A percentile compares a stretch with the other conserved stretches of the same genome.
phyloP scores from a whole-genome alignment of 768 basidiomycete species.

The Lyophyllum shimeji region DNA sequence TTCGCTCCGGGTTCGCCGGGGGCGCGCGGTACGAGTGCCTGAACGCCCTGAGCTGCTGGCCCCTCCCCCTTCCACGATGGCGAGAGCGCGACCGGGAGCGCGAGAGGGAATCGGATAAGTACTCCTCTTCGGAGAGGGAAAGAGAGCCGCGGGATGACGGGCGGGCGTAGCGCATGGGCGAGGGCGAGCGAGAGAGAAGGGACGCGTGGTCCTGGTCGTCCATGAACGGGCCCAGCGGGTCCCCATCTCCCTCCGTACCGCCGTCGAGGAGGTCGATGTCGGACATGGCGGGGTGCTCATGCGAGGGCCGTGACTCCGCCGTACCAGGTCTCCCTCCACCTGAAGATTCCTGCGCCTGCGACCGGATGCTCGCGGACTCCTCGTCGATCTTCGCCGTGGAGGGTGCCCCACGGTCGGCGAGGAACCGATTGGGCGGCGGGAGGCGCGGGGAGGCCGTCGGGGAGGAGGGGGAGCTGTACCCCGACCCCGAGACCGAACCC shows the following conservation, averaged over 20 bases:
- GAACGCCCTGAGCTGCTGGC: constrained; percentile 5
- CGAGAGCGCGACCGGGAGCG: constrained; percentile 11
- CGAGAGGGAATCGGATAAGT: background rate
- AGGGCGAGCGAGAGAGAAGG: constrained; percentile 26
- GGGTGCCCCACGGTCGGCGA: constrained; percentile 1
- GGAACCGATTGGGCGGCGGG: background rate
- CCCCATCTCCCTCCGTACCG: background rate
- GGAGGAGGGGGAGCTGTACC: constrained; percentile 4
- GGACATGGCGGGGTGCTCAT: background rate
- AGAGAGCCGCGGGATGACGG: constrained; percentile 28
- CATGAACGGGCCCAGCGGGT: background rate
- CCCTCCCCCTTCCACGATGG: background rate
- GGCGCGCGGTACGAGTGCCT: constrained; percentile 10
- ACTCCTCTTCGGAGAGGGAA: constrained; percentile 1
- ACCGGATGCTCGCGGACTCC: background rate
- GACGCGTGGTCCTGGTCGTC: constrained; percentile 22
- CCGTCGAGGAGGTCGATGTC: background rate
- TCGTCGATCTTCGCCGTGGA: constrained; percentile 1
- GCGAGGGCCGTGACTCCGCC: background rate
- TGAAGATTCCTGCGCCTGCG: background rate
- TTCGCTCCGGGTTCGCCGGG: constrained; percentile 5
- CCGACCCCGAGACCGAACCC: background rate
- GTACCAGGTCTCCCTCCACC: background rate
- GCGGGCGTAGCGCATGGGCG: constrained; percentile 35
- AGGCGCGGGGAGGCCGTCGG: background rate